phyloP scores from a whole-genome alignment of 768 basidiomycete species.

The Podaxis rugospora region DNA sequence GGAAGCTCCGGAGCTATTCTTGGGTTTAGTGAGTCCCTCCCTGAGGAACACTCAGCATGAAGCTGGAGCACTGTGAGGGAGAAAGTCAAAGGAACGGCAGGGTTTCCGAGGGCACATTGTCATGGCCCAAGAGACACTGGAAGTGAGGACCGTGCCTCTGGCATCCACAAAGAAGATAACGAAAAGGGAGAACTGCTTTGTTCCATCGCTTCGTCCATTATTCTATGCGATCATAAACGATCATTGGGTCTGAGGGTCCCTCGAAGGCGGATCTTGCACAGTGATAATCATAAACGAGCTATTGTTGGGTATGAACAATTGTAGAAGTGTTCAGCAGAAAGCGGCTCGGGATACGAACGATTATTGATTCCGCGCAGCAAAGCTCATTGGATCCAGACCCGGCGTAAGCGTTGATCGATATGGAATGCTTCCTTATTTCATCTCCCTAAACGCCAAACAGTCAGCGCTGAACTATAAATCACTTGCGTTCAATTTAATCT shows the following conservation, averaged over 20 bases:
- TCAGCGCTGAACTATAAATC: background rate
- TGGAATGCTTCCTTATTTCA: background rate
- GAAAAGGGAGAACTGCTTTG: background rate
- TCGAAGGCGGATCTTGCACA: background rate
- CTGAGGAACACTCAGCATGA: background rate
- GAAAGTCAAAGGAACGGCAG: background rate
- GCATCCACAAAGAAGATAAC: background rate
- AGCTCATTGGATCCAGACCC: background rate
- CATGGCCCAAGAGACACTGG: background rate
- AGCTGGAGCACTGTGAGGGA: background rate
- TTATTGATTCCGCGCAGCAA: background rate
- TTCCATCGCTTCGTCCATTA: background rate
- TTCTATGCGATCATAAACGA: background rate
- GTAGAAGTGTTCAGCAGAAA: background rate
- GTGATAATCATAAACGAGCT: background rate
- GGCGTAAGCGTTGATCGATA: background rate
- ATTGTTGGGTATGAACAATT: background rate
- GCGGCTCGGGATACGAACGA: background rate
- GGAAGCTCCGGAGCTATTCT: slow-evolving; percentile 1
- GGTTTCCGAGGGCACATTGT: background rate
- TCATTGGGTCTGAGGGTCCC: background rate
- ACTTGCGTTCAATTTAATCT: background rate
- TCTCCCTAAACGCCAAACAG: background rate
- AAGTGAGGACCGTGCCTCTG: background rate
- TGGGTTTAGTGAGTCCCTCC: background rate